phyloP scores from a whole-genome alignment of 495 filamentous ascomycete species.

The Aspergillus sclerotiicarbonarius region DNA sequence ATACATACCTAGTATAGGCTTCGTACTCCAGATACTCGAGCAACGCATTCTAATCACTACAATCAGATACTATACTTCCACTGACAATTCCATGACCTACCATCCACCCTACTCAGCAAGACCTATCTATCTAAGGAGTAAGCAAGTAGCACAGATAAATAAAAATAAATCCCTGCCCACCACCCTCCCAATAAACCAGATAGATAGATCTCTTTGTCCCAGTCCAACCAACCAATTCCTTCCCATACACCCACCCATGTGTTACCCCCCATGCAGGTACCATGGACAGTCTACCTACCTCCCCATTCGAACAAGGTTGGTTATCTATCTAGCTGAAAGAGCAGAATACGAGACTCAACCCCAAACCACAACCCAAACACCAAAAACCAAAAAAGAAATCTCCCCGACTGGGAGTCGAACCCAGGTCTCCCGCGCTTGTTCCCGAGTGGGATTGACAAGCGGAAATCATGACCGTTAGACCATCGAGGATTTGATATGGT shows the following conservation, averaged over 20 bases:
- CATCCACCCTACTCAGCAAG: too few relatives aligned
- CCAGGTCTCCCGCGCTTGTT: slow-evolving; percentile 9
- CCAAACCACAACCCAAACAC: not conserved
- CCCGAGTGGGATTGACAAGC: slow-evolving; percentile 3
- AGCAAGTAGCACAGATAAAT: too few relatives aligned
- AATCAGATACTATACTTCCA: not conserved
- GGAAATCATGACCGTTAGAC: slow-evolving; percentile 10
- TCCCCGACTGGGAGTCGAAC: slow-evolving; percentile 9
- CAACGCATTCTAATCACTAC: not conserved
- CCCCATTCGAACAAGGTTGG: too few relatives aligned
- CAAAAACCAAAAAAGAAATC: slow-evolving; percentile 4
- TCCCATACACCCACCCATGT: too few relatives aligned
- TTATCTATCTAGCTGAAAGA: not conserved
- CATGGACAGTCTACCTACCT: too few relatives aligned
- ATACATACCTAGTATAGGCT: not conserved
- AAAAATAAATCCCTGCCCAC: too few relatives aligned
- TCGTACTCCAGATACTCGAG: too few relatives aligned
- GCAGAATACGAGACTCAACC: not conserved
- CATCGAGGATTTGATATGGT: slow-evolving; percentile 1
- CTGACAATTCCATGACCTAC: not conserved
- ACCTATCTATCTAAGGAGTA: too few relatives aligned
- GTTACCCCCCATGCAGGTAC: too few relatives aligned
- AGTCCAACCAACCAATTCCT: too few relatives aligned
- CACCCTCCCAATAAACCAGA: too few relatives aligned
- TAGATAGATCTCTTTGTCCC: too few relatives aligned